Base-by-base conservation (phyloP, 2,329 filamentous ascomycete species). In the Penicillium sp. region DNA sequence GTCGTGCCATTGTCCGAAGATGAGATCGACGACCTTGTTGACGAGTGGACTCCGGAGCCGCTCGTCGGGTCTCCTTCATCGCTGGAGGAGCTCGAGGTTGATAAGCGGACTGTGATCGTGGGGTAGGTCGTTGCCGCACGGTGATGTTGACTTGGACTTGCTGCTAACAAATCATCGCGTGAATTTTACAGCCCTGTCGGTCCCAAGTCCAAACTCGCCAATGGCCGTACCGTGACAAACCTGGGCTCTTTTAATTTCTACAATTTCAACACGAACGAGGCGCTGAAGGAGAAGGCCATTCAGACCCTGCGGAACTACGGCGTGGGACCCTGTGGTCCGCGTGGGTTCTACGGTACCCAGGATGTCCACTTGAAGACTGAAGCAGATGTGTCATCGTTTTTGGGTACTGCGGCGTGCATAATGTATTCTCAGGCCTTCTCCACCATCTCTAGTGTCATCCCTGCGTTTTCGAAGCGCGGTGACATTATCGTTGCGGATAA, bases 281-380 rank as follows among this genome's bases (percentile, higher is more conserved):
- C 83, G 23, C 83, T 98, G 58, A 95, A 94, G 61, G 89, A 96
- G 56, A 94, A 95, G 66, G 93, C 91, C 1, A 89, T 98, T 48
- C 84, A 91, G 65, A 94, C 90, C 0, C 78, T 98, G 26, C 86
- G 91, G 45, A 94, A 87, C 14, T 98, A 98, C 58, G 93, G 93
- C 41, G 94, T 98, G 27, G 94, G 93, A 7, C 91, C 93, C 41
- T 98, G 93, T 63, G 93, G 93, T 14, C 93, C 93, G 13, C 93
- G 93, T 4, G 90, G 94, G 50, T 98, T 98, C 72, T 98, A 98
- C 71, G 93, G 90, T 51, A 98, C 89, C 20, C 91, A 97, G 65
- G 93, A 98, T 68, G 90, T 97, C 31, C 93, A 98, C 68, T 91
- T 96, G 80, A 93, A 94, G 73, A 89, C 88, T 11, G 93, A 98